These are phyloP conservation scores for Zasmidium citrigriseum DNA, from an alignment of 2,329 filamentous ascomycete species.

Conservation along the genomic window DNA sequence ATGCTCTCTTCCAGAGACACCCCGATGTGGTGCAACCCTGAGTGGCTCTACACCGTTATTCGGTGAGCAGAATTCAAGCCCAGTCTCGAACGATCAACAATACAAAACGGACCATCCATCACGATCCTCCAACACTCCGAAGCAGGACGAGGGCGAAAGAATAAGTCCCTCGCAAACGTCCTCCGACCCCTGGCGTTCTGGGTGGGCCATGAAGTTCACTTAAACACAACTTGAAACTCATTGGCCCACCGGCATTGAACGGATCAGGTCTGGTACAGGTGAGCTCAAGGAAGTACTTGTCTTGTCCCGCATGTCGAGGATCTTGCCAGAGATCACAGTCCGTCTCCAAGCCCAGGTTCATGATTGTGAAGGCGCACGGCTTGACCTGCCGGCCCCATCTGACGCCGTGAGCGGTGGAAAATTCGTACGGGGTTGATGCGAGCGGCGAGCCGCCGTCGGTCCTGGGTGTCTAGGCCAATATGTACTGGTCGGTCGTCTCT, in stretches of 20 bases:
- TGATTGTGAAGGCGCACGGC: not conserved
- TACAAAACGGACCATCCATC: not conserved
- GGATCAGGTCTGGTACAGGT: not conserved
- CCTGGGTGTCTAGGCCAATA: not conserved
- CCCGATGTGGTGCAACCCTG: too few relatives aligned
- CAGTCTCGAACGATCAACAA: too few relatives aligned
- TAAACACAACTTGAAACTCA: not conserved
- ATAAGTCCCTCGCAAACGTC: not conserved
- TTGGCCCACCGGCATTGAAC: not conserved
- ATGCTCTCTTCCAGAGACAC: too few relatives aligned
- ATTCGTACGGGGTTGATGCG: too few relatives aligned
- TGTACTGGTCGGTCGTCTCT: not conserved
- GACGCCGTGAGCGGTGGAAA: not conserved
- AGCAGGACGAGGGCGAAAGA: not conserved
- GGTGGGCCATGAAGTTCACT: too few relatives aligned
- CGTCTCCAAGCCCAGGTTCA: not conserved
- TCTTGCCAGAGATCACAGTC: not conserved
- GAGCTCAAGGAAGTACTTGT: not conserved
- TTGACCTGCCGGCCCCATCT: not conserved
- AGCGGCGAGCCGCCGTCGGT: not conserved
- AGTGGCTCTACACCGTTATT: too few relatives aligned
- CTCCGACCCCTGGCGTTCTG: too few relatives aligned
- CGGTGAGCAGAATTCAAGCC: too few relatives aligned
- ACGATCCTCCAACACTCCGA: not conserved
- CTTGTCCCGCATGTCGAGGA: not conserved